Evolutionary conservation across 106 monocot genomes (phyloP), one percentile per base, ranked within the genome.

Genomic region (Dioscorea alata): DNA sequence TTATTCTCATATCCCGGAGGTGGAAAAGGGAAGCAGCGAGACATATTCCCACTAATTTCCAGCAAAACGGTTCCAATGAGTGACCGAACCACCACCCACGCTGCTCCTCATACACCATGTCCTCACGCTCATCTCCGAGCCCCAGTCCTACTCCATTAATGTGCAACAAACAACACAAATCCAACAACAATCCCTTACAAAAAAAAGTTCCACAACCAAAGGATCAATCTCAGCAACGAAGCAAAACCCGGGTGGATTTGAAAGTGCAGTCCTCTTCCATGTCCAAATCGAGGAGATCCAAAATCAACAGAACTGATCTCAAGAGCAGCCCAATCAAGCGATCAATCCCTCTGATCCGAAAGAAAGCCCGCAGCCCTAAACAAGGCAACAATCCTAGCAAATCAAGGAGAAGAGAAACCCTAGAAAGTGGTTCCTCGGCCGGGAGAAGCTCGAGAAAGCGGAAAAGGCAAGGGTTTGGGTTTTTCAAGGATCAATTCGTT

Each of bases 21-120:
- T 21, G 92, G 92, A 79, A 85, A 92, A 16, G 88, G 92, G 69
- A 92, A 92, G 79, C 92, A 92, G 51, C 92, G 85, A 81, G 92
- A 92, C 92, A 92, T 92, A 68, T 23, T 13, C 61, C 22, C 19
- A 14, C 66, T 63, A 79, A 58, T 73, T 65, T 58, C 76, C 73
- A 80, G 64, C 58, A 69, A 66, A 59, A 24, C 68, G 42, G 77
- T 62, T 79, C 82, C 73, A 84, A 63, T 69, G 50, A 63, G 48
- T 60, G 61, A 64, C 59, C 70, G 49, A 21, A 78, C 78, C 65
- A 33, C 21, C 71, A 52, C 13, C 50, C 53, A 58, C 59, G 14
- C 60, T 73, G 81, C 50, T 66, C 20, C 71, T 61, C 73, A 76
- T 68, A 49, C 78, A 86, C 80, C 85, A 85, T 82, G 73, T 82